Base-by-base conservation (phyloP, 2,329 filamentous ascomycete species). In the Fusarium penzigii region DNA sequence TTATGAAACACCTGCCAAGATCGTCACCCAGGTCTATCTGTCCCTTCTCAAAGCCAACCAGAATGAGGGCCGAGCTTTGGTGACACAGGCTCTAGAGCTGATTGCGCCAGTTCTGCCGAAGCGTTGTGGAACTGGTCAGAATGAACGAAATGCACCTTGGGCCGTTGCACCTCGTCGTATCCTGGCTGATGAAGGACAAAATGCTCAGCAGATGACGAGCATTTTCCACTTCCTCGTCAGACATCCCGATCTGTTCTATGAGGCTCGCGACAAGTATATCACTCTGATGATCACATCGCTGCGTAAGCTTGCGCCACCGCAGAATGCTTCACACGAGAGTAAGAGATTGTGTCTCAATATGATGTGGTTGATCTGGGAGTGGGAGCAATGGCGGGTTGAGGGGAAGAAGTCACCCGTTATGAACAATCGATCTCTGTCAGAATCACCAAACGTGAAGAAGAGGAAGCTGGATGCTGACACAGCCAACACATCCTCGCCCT, bases 141-240 rank as follows among this genome's bases (percentile, higher is more conserved):
- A 85, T 46, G 88, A 96, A 60, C 80, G 85, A 11, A 88, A 90
- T 59, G 89, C 90, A 3, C 79, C 92, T 11, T 99, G 93, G 94
- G 90, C 92, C 8, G 86, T 91, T 58, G 90, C 92, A 59, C 92
- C 94, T 29, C 85, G 93, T 40, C 90, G 92, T 48, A 96, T 99
- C 29, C 75, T 99, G 17, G 87, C 91, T 4, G 95, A 99, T 68
- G 94, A 99, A 71, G 92, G 90, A 25, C 90, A 94, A 57, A 99
- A 99, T 64, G 81, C 93, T 43, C 92, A 96, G 71, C 94, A 97
- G 73, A 88, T 97, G 75, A 96, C 92, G 48, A 94, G 89, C 75
- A 97, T 99, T 63, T 97, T 97, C 77, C 89, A 97, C 65, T 99
- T 99, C 73, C 79, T 99, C 34, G 93, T 97, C 36, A 85, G 90